Base-by-base conservation (phyloP, 2,329 filamentous ascomycete genomes). In the Aspergillus sclerotialis region DNA sequence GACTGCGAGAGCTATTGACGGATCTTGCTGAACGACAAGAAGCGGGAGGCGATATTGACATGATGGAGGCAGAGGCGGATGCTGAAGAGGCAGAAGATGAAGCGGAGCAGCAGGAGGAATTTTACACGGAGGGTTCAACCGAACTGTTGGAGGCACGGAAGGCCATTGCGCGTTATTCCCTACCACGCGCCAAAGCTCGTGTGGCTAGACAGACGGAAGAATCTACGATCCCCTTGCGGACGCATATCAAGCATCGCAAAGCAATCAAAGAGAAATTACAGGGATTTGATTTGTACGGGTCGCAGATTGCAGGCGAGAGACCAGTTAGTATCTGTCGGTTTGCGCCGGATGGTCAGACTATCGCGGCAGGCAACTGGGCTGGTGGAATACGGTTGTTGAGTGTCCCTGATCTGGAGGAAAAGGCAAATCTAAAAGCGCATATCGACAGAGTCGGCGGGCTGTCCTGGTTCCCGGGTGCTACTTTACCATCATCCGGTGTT, bases 311-410 rank as follows among this genome's bases (percentile, higher is more conserved):
- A 1, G 88, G 87, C 32, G 89, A 96, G 46, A 75, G 92, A 25
- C 85, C 94, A 13, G 78, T 98, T 36, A 90, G 88, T 61, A 90
- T 96, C 64, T 86, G 87, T 30, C 78, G 92, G 37, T 89, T 98
- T 64, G 81, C 90, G 6, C 92, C 92, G 1, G 83, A 84, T 50
- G 85, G 87, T 11, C 73, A 90, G 56, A 72, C 83, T 7, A 75
- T 96, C 23, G 92, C 90, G 3, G 85, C 87, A 2, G 92, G 92
- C 25, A 94, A 93, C 54, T 96, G 89, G 87, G 84, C 81, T 33
- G 92, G 92, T 33, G 82, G 85, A 32, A 80, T 98, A 44, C 90
- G 88, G 51, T 66, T 98, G 38, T 75, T 96, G 39, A 79, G 83
- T 37, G 81, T 95, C 13, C 90, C 89, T 2, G 84, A 80, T 48